phyloP scores from a whole-genome alignment of 2,329 filamentous ascomycete species.

The Ilyonectria destructans region DNA sequence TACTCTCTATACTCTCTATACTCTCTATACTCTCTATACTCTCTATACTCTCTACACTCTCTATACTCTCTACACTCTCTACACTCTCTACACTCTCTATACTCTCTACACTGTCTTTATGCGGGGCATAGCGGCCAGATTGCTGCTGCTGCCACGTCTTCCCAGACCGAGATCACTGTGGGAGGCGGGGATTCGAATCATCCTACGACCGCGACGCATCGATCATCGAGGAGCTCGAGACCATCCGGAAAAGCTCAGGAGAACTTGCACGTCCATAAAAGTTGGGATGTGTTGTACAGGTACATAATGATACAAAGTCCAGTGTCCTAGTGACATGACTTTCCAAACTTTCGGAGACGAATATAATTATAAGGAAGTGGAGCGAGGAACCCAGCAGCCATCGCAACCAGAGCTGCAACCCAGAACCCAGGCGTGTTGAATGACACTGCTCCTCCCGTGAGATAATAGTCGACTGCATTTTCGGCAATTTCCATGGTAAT shows the following conservation, averaged over 20 bases:
- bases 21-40: no score
- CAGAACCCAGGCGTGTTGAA: conserved; percentile 67
- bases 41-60: no score
- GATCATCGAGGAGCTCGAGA: background rate
- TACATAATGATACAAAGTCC: background rate
- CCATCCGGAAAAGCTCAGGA: background rate
- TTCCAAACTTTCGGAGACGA: conserved; percentile 65
- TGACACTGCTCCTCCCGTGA: conserved; percentile 67
- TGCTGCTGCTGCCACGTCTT: no score
- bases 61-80: no score
- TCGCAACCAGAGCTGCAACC: conserved; percentile 63
- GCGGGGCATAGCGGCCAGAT: no score
- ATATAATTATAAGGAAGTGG: conserved; percentile 70
- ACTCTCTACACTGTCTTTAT: no score
- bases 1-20: no score
- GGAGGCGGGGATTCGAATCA: no score
- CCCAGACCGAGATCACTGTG: no score
- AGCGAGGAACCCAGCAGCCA: conserved; percentile 63
- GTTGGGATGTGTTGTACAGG: background rate
- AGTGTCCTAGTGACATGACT: conserved; percentile 60
- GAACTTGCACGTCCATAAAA: background rate
- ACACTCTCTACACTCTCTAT: no score
- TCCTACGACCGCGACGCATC: no score
- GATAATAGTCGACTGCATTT: conserved; percentile 69
- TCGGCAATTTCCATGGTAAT: conserved; percentile 71